Conservation (phyloP, 441 rosid species). For the Gossypium aridum region DNA sequence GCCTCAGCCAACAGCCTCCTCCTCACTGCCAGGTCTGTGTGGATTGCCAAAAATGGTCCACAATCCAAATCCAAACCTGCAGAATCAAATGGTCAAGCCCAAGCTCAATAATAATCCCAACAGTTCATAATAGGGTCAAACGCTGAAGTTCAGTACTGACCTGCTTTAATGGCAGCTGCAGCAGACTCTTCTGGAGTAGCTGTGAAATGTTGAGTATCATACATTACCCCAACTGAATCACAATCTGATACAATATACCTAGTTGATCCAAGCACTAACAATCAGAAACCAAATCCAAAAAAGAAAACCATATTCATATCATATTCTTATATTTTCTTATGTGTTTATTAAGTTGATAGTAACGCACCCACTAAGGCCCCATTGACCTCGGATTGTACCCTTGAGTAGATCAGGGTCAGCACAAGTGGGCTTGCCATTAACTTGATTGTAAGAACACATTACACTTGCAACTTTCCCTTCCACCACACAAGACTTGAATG, state of each 20-base stretch:
- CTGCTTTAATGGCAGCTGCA: conserved; percentile 63
- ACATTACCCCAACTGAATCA: conserved; percentile 60
- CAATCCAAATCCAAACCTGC: conserved; percentile 61
- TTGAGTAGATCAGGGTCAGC: conserved; percentile 61
- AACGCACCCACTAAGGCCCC: conserved; percentile 58
- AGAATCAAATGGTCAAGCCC: not conserved
- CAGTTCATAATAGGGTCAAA: too few relatives aligned
- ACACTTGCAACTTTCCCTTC: conserved; percentile 69
- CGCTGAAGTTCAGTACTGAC: conserved; percentile 15
- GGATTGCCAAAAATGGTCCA: conserved; percentile 73
- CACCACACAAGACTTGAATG: conserved; percentile 59
- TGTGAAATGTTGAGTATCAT: conserved; percentile 52
- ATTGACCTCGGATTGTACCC: conserved; percentile 55
- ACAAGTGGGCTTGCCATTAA: conserved; percentile 68
- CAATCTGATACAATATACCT: conserved; percentile 79
- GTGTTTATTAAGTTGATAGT: not conserved
- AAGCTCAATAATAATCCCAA: not conserved
- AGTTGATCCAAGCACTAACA: not conserved
- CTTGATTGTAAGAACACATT: conserved; percentile 78
- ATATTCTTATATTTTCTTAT: not conserved
- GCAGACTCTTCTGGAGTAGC: conserved; percentile 63
- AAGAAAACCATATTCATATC: not conserved
- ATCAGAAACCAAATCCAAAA: not conserved
- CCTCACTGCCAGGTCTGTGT: conserved; percentile 61
- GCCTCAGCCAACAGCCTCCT: conserved; percentile 31